Base-by-base conservation (phyloP, 164 flowering plant species). In the Platanus orientalis region DNA sequence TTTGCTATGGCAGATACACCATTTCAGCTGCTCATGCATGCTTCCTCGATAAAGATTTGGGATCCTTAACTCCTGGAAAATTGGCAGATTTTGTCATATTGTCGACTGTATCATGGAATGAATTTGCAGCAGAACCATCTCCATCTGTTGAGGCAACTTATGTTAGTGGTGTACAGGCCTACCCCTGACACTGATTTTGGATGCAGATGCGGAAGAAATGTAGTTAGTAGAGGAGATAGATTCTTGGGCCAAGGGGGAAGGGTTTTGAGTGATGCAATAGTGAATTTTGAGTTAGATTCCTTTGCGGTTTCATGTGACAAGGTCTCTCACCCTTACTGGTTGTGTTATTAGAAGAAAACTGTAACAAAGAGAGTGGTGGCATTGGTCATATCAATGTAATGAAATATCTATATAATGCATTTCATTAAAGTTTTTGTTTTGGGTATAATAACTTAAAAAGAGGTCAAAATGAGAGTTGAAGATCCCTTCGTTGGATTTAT, bases 11-110 rank as follows among this genome's bases (percentile, higher is more conserved):
- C 92, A 94, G 98, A 81, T 76, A 81, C 71, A 94, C 98, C 6
- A 84, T 86, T 61, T 81, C 89, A 39, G 98, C 97, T 59, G 97
- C 98, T 56, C 77, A 70, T 59, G 86, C 93, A 45, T 77, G 86
- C 76, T 94, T 89, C 77, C 90, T 94, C 21, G 96, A 94, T 58
- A 57, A 78, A 24, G 75, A 81, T 20, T 39, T 94, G 67, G 98
- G 98, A 40, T 91, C 98, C 16, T 67, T 94, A 62, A 76, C 98
- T 51, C 73, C 84, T 1, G 98, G 97, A 20, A 94, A 94, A 60
- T 66, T 87, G 48, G 98, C 97, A 39, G 97, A 94, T 78, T 94
- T 94, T 76, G 97, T 91, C 11, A 62, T 94, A 9, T 51, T 94
- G 52, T 82, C 91, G 5, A 58, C 83, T 1, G 63, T 74, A 66